Evolutionary conservation across 2,329 filamentous ascomycete genomes (phyloP).

Genomic region (Orbilia javanica): DNA sequence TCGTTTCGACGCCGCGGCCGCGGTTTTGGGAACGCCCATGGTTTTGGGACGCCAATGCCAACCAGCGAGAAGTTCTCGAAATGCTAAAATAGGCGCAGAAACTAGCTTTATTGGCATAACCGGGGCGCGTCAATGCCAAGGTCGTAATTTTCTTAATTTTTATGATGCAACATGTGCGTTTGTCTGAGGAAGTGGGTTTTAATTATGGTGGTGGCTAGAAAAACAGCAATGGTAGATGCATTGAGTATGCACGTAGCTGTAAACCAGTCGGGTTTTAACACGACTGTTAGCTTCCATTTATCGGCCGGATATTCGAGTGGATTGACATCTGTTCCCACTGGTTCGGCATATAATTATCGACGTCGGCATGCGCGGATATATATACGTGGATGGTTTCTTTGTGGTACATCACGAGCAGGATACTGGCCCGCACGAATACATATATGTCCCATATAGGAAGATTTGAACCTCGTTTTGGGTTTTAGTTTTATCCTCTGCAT

Average conservation of each 20-base stretch:
- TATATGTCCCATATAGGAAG: no score
- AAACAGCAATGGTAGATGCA: not conserved
- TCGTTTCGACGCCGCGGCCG: not conserved
- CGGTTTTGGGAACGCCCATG: not conserved
- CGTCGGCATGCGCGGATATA: not conserved
- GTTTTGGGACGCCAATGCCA: not conserved
- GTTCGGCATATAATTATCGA: not conserved
- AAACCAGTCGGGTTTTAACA: not conserved
- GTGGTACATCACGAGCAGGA: no score
- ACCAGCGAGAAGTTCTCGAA: constrained; percentile 1
- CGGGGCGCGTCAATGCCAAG: not conserved
- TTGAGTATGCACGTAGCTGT: not conserved
- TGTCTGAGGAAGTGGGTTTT: not conserved
- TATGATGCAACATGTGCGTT: not conserved
- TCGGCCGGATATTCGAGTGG: not conserved
- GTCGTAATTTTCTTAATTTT: not conserved
- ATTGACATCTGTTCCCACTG: not conserved
- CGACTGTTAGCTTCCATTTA: not conserved
- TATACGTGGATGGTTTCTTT: not conserved
- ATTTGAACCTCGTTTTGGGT: no score
- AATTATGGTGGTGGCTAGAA: no score
- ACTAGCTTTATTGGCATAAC: not conserved
- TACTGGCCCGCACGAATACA: no score
- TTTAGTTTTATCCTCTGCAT: no score
- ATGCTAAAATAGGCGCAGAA: not conserved